Conservation (phyloP, 345 rosid genomes). For the Reutealis trisperma region DNA sequence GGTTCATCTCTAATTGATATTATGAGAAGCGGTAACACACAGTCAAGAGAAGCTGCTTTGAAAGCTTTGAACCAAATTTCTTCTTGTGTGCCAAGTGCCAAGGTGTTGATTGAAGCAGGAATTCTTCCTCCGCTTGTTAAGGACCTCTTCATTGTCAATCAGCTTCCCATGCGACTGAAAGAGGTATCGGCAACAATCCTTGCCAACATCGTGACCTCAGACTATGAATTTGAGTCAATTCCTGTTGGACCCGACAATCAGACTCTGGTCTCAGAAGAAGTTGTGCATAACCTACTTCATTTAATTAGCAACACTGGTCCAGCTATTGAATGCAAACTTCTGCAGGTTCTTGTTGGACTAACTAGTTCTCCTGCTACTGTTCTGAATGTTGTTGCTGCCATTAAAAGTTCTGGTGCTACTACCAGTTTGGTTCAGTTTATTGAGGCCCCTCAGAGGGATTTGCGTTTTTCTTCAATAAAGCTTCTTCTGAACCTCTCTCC, state of each 20-base stretch:
- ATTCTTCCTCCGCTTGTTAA: constrained; percentile 89
- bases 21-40: constrained; percentile 69
- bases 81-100: constrained; percentile 72
- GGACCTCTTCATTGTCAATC: constrained; percentile 77
- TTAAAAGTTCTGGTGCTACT: constrained; percentile 88
- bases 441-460: constrained; percentile 73
- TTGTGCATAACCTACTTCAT: constrained; percentile 74
- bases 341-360: constrained; percentile 94
- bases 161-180: constrained; percentile 83
- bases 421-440: constrained; percentile 95
- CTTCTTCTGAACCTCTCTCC: constrained; percentile 85
- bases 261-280: constrained; percentile 83
- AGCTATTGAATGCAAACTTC: constrained; percentile 84
- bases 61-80: constrained; percentile 87
- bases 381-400: constrained; percentile 71
- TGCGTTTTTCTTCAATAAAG: constrained; percentile 82
- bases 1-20: constrained; percentile 77
- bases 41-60: constrained; percentile 79
- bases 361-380: constrained; percentile 68
- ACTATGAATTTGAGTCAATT: constrained; percentile 66
- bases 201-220: constrained; percentile 80
- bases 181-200: constrained; percentile 94
- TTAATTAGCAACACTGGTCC: constrained; percentile 97
- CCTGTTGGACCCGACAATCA: constrained; percentile 67
- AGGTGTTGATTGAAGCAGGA: constrained; percentile 72